Evolutionary conservation across 202 grass and related monocot genomes (phyloP), one percentile per base, ranked within the genome.

Genomic region (Zoysia matrella): DNA sequence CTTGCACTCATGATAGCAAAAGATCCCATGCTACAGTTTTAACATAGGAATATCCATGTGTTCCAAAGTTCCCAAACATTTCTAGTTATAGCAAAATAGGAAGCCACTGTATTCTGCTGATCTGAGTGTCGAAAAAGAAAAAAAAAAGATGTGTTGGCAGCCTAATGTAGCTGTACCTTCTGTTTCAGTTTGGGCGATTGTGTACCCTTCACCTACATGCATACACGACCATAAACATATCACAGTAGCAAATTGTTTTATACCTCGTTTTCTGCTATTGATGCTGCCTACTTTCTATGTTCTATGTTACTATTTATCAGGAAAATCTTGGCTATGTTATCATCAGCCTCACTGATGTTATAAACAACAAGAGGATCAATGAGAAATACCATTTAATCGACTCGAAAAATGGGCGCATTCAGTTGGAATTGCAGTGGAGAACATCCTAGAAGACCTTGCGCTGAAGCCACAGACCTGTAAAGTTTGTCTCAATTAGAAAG

Each of bases 351-450:
- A 76, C 76, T 55, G 93, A 95, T 75, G 93, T 92, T 43, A 88
- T 95, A 57, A 88, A 66, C 85, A 95, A 95, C 72, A 92, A 75
- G 83, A 75, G 90, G 82, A 92, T 92, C 64, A 95, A 95, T 52
- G 93, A 95, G 71, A 92, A 86, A 42, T 95, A 90, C 74, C 83
- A 92, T 86, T 73, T 95, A 13, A 95, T 95, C 51, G 93, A 95
- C 88, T 95, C 93, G 0, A 95, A 95, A 88, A 95, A 95, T 85
- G 93, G 90, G 9, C 85, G 87, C 40, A 88, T 95, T 74, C 93
- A 95, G 79, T 22, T 22, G 22, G 22, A 22, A 22, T 22, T 22
- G 22, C 22, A 22, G 22, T 22, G 22, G 22, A 22, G 55, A 73
- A 88, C 87, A 71, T 92, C 87, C 65, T 89, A 82, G 80, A 71